Conservation (phyloP, 495 filamentous ascomycete species). For the Aspergillus diversus region DNA sequence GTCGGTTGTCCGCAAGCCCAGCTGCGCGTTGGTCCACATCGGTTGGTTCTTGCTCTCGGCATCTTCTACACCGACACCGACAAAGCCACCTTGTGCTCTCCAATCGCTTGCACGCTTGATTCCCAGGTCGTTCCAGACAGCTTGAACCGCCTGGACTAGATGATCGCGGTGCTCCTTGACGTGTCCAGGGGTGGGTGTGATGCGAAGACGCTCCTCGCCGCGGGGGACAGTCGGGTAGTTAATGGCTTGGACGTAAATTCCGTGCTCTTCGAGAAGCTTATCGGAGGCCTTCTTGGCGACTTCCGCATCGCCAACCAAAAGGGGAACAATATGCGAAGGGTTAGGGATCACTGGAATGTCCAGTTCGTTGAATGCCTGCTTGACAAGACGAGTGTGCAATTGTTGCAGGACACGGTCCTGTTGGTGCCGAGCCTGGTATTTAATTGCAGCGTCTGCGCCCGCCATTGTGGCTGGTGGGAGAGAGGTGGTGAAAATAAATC, state of each 20-base stretch:
- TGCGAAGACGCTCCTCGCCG: conserved; percentile 90
- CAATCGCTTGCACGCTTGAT: conserved; percentile 93
- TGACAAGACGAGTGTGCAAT: conserved; percentile 91
- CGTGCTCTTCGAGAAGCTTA: conserved; percentile 80
- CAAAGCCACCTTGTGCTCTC: conserved; percentile 88
- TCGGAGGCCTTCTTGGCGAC: conserved; percentile 91
- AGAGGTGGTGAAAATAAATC: conserved; percentile 98
- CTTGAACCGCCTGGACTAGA: conserved; percentile 81
- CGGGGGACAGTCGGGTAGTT: conserved; percentile 98
- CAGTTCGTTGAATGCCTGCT: conserved; percentile 70
- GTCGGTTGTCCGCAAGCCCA: conserved; percentile 63
- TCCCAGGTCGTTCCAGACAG: conserved; percentile 82
- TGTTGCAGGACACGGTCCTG: conserved; percentile 91
- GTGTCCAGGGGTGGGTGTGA: conserved; percentile 95
- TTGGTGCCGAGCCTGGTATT: conserved; percentile 81
- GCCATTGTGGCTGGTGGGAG: conserved; percentile 97
- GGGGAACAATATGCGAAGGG: conserved; percentile 92
- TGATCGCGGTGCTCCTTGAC: conserved; percentile 78
- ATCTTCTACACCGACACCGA: conserved; percentile 80
- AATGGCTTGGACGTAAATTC: conserved; percentile 97
- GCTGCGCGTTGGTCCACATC: conserved; percentile 87
- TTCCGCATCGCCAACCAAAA: conserved; percentile 92
- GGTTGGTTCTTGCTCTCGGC: conserved; percentile 60
- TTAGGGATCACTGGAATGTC: conserved; percentile 99
- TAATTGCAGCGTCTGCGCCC: conserved; percentile 86